Conservation (phyloP, 1,139 yeast species). For the Pneumocystis sp. region DNA sequence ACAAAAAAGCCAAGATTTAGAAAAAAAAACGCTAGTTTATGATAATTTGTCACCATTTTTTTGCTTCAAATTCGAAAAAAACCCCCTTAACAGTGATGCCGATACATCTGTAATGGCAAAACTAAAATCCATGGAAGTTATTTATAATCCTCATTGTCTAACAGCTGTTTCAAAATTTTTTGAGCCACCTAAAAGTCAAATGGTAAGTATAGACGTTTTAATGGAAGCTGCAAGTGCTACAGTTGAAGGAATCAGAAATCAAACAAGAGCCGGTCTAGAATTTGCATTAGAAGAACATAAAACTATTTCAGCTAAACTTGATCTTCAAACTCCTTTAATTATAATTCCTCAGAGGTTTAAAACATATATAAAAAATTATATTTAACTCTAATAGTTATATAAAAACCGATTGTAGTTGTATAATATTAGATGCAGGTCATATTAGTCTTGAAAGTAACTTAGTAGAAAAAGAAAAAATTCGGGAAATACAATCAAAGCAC, state of each 20-base stretch:
- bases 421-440: constrained; percentile 91
- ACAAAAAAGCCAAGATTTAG: constrained; percentile 5
- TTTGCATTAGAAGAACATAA: constrained; percentile 90
- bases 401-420: constrained; percentile 73
- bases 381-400: constrained; percentile 19
- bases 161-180: constrained; percentile 64
- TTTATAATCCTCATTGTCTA: constrained; percentile 67
- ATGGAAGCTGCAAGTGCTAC: constrained; percentile 94
- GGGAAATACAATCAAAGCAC: constrained; percentile 52
- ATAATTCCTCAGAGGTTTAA: constrained; percentile 70
- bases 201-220: constrained; percentile 80
- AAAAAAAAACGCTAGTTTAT: constrained; percentile 9
- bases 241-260: constrained; percentile 75
- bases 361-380: neutral
- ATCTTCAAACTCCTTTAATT: constrained; percentile 83
- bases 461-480: constrained; percentile 55
- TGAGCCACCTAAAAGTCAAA: constrained; percentile 71
- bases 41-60: constrained; percentile 47
- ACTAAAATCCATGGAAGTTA: constrained; percentile 74
- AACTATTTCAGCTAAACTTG: constrained; percentile 69
- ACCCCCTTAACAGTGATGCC: constrained; percentile 72
- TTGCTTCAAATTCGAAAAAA: constrained; percentile 64
- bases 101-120: constrained; percentile 63
- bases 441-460: constrained; percentile 69
- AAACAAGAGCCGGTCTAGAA: constrained; percentile 83